Percentiles rank a stretch among this genome's conserved stretches.
Evolutionary conservation across 495 filamentous ascomycete species (phyloP).

Genomic region (Aspergillus nidulans): DNA sequence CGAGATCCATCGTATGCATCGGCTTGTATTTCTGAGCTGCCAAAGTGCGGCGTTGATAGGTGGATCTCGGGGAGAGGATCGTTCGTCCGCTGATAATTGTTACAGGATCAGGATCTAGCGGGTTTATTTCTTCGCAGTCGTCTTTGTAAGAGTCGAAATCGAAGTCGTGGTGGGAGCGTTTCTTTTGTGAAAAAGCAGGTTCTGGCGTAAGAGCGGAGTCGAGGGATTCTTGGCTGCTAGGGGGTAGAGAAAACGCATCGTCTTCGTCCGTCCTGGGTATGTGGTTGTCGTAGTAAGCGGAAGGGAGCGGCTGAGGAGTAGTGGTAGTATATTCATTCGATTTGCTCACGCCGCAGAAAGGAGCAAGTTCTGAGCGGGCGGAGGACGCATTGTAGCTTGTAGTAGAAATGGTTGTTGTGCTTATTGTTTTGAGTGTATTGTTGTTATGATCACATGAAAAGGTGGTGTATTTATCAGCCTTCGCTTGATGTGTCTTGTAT

Average conservation of each 20-base stretch:
- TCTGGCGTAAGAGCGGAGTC: slow-evolving; percentile 10
- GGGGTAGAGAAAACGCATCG: slow-evolving; percentile 38
- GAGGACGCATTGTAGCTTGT: not conserved
- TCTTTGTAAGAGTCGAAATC: slow-evolving; percentile 61
- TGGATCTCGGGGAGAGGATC: slow-evolving; percentile 33
- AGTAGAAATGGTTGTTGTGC: slow-evolving; percentile 4
- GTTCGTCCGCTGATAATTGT: slow-evolving; percentile 15
- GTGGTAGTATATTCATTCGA: slow-evolving; percentile 23
- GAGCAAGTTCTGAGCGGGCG: slow-evolving; percentile 53
- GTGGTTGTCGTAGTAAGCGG: slow-evolving; percentile 3
- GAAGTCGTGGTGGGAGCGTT: slow-evolving; percentile 16
- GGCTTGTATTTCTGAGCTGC: slow-evolving; percentile 12
- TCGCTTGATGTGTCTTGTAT: slow-evolving; percentile 63
- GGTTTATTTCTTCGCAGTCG: not conserved
- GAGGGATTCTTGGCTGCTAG: slow-evolving; percentile 44
- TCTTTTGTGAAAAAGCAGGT: slow-evolving; percentile 9
- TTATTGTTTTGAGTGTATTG: not conserved
- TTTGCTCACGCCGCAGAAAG: slow-evolving; percentile 72
- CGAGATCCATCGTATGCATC: slow-evolving; percentile 25
- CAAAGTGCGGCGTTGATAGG: slow-evolving; percentile 28
- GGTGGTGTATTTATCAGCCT: slow-evolving; percentile 14
- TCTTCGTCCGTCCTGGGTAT: slow-evolving; percentile 27
- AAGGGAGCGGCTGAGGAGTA: slow-evolving; percentile 16
- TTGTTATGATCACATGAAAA: not conserved
- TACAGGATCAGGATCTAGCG: not conserved